Evolutionary conservation across 139 green algal genomes (phyloP), one percentile per base, ranked within the genome.

Genomic region (Coelastrella sp.): DNA sequence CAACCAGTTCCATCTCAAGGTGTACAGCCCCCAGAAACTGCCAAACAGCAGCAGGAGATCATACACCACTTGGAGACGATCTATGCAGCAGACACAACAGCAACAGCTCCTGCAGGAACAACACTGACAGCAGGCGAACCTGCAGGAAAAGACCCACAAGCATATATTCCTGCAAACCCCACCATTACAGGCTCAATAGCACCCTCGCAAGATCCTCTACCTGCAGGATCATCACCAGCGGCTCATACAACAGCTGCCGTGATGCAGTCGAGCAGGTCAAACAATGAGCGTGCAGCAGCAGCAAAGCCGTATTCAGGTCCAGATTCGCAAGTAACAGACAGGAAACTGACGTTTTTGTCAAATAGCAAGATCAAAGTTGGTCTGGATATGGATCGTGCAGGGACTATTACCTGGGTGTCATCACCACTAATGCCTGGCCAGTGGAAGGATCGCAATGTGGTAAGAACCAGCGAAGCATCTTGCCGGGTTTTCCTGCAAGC

Each of bases 351-450:
- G 25, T 69, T 71, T 32, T 21, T 82, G 5, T 21, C 19, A 2
- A 82, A 82, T 25, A 23, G 21, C 35, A 68, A 53, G 21, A 82
- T 82, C 34, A 82, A 82, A 51, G 5, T 82, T 51, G 75, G 75
- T 19, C 15, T 82, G 19, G 75, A 82, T 13, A 53, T 83, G 53
- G 38, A 72, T 21, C n/a, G 76, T 25, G 76, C 76, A 43, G 76
- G 76, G 13, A 27, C 13, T 11, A 83, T 83, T n/a, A 74, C n/a
- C 37, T 83, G 76, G 76, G 37, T 83, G 25, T 74, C 57, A 59
- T 83, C 76, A 4, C 38, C 76, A 37, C 37, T 60, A 1, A 38
- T 63, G 57, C 76, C 76, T 25, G 34, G 25, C 5, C 3, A 21
- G 4, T 83, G 57, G 76, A 69, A 19, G 30, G 51, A 83, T 25